Evolutionary conservation across 805 yeast species (phyloP).

Genomic region (Naumovozyma castellii): DNA sequence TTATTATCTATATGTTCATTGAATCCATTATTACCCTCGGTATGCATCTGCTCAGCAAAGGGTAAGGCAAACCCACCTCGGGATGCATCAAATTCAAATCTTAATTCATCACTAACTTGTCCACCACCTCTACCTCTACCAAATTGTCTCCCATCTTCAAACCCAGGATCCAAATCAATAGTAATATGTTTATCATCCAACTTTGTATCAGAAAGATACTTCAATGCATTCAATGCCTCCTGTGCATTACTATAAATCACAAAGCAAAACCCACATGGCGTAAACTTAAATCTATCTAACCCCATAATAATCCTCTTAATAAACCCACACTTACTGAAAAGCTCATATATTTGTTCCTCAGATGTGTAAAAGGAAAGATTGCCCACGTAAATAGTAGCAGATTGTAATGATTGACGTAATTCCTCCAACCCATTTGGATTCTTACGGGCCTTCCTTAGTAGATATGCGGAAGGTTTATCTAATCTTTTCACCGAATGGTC

Average conservation of each 20-base stretch:
- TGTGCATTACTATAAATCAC: conserved; percentile 61
- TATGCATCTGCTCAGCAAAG: conserved; percentile 17
- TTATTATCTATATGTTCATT: neutral
- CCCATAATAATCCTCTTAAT: conserved; percentile 87
- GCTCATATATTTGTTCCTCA: conserved; percentile 87
- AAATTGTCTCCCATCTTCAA: conserved; percentile 88
- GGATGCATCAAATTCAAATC: conserved; percentile 41
- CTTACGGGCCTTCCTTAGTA: conserved; percentile 54
- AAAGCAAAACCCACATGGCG: conserved; percentile 96
- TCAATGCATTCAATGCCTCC: conserved; percentile 74
- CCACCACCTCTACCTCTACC: conserved; percentile 94
- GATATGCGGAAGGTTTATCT: conserved; percentile 63
- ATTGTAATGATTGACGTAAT: conserved; percentile 52
- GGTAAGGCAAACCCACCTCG: conserved; percentile 40
- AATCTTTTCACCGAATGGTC: conserved; percentile 56
- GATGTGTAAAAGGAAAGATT: conserved; percentile 83
- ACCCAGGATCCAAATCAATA: conserved; percentile 93
- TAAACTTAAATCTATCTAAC: conserved; percentile 75
- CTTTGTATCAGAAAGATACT: conserved; percentile 70
- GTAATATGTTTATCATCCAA: conserved; percentile 75
- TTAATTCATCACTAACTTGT: conserved; percentile 66
- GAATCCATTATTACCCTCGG: conserved; percentile 1
- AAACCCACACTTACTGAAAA: conserved; percentile 74
- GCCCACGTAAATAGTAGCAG: conserved; percentile 83
- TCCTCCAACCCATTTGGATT: conserved; percentile 47